These are phyloP conservation scores for Blastocystis sp. DNA, from an alignment of 352 stramenopile species.

Conservation along the genomic window DNA sequence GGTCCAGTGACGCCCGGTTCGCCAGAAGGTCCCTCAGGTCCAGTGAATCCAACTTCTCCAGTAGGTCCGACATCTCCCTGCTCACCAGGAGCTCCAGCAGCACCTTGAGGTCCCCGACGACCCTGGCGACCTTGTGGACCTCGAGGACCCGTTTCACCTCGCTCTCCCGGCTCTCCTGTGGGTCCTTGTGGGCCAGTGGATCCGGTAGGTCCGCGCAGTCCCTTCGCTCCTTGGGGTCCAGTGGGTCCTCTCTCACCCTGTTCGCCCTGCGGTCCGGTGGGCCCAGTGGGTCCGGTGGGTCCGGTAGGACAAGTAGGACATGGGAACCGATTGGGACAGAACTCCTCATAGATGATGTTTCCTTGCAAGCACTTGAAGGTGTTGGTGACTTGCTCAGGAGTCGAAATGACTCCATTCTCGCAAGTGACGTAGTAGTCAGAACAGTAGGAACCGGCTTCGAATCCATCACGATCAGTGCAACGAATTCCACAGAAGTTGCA, in stretches of 20 bases:
- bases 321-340: slow-evolving; percentile 24
- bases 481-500: slow-evolving; percentile 1
- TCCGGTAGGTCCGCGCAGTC: slow-evolving; percentile 5
- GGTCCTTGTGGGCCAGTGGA: not conserved
- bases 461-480: not conserved
- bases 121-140: not conserved
- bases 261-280: not conserved
- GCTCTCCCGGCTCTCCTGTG: not conserved
- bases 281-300: not conserved
- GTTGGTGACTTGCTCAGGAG: not conserved
- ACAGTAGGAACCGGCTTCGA: not conserved
- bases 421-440: slow-evolving; percentile 32
- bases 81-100: not conserved
- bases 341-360: slow-evolving; percentile 12
- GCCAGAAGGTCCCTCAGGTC: not conserved
- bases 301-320: not conserved
- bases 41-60: not conserved
- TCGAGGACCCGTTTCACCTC: not conserved
- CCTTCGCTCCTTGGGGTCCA: not conserved
- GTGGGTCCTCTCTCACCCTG: not conserved
- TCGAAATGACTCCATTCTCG: not conserved
- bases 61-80: not conserved
- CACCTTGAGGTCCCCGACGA: not conserved
- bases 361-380: slow-evolving; percentile 29
- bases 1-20: not conserved